A percentile compares a stretch with the other conserved stretches of the same genome.
phyloP scores from a whole-genome alignment of 108 stramenopile species.

The Cyclotella baltica region DNA sequence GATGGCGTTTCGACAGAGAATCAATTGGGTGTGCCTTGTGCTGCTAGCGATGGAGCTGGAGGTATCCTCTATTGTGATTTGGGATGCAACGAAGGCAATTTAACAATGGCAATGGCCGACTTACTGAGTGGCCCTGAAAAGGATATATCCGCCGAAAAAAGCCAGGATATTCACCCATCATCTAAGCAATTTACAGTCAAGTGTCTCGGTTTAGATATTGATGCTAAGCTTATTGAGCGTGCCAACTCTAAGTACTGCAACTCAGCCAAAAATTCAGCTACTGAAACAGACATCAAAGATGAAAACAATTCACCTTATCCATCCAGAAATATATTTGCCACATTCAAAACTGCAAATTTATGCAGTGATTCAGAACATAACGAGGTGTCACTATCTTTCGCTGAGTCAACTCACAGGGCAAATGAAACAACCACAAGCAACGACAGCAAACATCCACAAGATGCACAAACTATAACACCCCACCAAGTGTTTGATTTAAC shows the following conservation, averaged over 20 bases:
- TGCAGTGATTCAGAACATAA: conserved; percentile 39
- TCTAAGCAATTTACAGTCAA: conserved; percentile 14
- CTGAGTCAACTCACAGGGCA: background rate
- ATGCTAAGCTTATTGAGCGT: conserved; percentile 52
- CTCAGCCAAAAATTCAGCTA: background rate
- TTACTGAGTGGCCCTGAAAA: background rate
- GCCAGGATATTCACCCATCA: background rate
- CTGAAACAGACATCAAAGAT: background rate
- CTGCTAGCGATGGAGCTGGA: background rate
- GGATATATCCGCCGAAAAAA: background rate
- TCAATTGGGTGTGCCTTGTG: background rate
- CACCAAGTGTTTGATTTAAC: conserved; percentile 50
- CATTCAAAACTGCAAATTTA: conserved; percentile 50
- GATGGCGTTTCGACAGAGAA: background rate
- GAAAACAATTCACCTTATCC: background rate
- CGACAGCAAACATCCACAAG: background rate
- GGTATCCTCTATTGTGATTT: conserved; percentile 58
- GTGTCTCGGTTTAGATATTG: conserved; percentile 61
- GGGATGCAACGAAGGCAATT: conserved; percentile 66
- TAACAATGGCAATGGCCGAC: conserved; percentile 55
- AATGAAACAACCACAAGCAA: background rate
- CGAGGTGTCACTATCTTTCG: conserved; percentile 20
- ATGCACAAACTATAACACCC: background rate
- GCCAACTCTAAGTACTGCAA: conserved; percentile 42
- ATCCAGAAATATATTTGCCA: background rate